Evolutionary conservation across 495 filamentous ascomycete species (phyloP).

Genomic region (Hypoxylon cercidicola): DNA sequence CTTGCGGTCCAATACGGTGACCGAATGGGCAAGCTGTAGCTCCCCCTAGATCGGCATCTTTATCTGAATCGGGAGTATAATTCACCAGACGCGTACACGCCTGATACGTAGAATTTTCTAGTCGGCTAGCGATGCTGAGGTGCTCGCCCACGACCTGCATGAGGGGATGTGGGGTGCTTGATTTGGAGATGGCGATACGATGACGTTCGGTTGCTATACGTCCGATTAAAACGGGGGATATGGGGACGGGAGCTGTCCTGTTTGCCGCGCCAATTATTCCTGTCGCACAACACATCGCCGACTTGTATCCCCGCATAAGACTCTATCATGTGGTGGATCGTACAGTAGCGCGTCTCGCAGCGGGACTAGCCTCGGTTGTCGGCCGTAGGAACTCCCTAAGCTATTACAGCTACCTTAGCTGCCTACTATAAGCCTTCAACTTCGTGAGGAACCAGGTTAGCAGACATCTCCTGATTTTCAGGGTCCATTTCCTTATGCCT

Average conservation of each 20-base stretch:
- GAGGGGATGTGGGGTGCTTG: slow-evolving; percentile 38
- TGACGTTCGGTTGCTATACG: slow-evolving; percentile 41
- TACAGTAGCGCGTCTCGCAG: slow-evolving; percentile 31
- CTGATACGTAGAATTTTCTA: slow-evolving; percentile 28
- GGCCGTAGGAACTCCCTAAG: slow-evolving; percentile 16
- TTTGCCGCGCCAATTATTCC: slow-evolving; percentile 41
- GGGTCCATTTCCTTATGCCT: slow-evolving; percentile 9
- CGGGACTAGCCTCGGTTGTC: slow-evolving; percentile 29
- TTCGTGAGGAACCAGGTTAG: neutral
- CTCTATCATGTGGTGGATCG: slow-evolving; percentile 30
- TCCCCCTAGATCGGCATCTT: slow-evolving; percentile 28
- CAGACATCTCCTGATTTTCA: slow-evolving; percentile 17
- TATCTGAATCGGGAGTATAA: slow-evolving; percentile 29
- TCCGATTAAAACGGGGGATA: slow-evolving; percentile 41
- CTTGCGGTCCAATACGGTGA: slow-evolving; percentile 34
- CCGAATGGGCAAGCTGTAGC: slow-evolving; percentile 10
- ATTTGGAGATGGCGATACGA: slow-evolving; percentile 33
- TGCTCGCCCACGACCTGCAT: slow-evolving; percentile 19
- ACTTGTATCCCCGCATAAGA: slow-evolving; percentile 32
- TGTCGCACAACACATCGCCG: slow-evolving; percentile 21
- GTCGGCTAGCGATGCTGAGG: slow-evolving; percentile 16
- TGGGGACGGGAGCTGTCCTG: slow-evolving; percentile 23
- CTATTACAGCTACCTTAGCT: too few species aligned
- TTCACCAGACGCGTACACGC: slow-evolving; percentile 26
- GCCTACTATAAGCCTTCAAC: neutral